phyloP scores from a whole-genome alignment of 2,329 filamentous ascomycete genomes.

The Aspergillus quadricinctus region DNA sequence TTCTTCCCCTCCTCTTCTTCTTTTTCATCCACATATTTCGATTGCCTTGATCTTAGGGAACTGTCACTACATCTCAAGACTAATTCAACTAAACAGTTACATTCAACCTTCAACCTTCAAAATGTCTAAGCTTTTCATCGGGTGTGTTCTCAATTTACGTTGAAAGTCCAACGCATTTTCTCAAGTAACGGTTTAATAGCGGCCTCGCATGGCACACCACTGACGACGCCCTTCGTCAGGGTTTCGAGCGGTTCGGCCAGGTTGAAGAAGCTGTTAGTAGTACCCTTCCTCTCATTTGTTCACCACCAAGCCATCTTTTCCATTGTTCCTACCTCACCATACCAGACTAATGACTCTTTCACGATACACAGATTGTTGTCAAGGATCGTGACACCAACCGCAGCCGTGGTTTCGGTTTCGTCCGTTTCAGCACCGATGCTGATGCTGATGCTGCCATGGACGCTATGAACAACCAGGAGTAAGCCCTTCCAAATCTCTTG shows the following conservation, averaged over 20 bases:
- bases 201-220: constrained; percentile 99
- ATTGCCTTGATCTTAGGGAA: neutral
- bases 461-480: constrained; percentile 61
- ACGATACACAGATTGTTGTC: constrained; percentile 71
- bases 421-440: constrained; percentile 63
- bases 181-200: constrained; percentile 45
- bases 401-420: constrained; percentile 96
- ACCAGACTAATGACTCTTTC: constrained; percentile 4
- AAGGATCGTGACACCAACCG: constrained; percentile 96
- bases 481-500: constrained; percentile 36
- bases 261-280: constrained; percentile 91
- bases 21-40: neutral
- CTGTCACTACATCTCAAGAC: neutral
- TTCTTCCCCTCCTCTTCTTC: neutral
- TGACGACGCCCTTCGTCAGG: constrained; percentile 76
- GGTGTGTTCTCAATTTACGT: constrained; percentile 54
- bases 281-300: constrained; percentile 6
- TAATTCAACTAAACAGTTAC: neutral
- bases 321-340: neutral
- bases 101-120: constrained; percentile 20
- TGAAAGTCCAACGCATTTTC: constrained; percentile 13
- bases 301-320: constrained; percentile 1
- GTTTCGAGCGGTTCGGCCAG: constrained; percentile 86
- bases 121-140: constrained; percentile 95
- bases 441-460: constrained; percentile 42